Percentiles rank a stretch among this genome's conserved stretches.
These are phyloP conservation scores for Aspergillus sergii DNA, from an alignment of 2,329 filamentous ascomycete genomes.

Conservation along the genomic window DNA sequence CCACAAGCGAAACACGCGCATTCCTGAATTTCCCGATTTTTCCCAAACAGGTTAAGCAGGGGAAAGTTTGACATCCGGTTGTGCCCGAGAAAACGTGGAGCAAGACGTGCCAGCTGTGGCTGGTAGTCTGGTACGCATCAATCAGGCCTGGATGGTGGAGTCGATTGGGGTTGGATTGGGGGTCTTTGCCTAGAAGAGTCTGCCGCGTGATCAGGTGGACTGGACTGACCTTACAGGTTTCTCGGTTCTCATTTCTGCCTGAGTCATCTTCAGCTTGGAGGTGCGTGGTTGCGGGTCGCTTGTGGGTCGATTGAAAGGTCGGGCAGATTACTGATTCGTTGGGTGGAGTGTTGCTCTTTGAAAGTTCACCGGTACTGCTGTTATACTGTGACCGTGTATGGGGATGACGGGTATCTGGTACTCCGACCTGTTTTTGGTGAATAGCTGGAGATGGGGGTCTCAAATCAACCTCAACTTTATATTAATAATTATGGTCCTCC, in stretches of 20 bases:
- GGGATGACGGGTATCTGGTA: constrained; percentile 6
- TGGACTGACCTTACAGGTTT: constrained; percentile 1
- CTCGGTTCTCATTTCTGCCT: constrained; percentile 3
- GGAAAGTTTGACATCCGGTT: constrained; percentile 14
- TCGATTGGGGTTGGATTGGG: background rate
- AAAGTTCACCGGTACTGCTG: constrained; percentile 15
- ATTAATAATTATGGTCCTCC: background rate
- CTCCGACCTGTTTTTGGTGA: background rate
- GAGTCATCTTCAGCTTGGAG: constrained; percentile 1
- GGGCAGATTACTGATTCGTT: constrained; percentile 18
- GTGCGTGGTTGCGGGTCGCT: background rate
- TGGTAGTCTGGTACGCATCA: constrained; percentile 7
- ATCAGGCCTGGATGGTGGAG: constrained; percentile 8
- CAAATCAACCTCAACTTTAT: background rate
- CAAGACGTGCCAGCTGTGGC: constrained; percentile 6
- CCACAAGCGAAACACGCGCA: background rate
- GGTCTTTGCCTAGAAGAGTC: constrained; percentile 8
- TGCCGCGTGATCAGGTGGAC: constrained; percentile 6
- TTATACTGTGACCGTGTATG: constrained; percentile 17
- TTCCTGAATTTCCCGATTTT: constrained; percentile 15
- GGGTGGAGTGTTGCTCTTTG: background rate
- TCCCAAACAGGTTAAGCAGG: background rate
- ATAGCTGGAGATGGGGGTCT: background rate
- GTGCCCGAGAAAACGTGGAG: constrained; percentile 19
- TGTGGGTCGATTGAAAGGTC: constrained; percentile 12